These are phyloP conservation scores for Leavenworthia alabamica DNA, from an alignment of 345 rosid genomes.

Conservation along the genomic window DNA sequence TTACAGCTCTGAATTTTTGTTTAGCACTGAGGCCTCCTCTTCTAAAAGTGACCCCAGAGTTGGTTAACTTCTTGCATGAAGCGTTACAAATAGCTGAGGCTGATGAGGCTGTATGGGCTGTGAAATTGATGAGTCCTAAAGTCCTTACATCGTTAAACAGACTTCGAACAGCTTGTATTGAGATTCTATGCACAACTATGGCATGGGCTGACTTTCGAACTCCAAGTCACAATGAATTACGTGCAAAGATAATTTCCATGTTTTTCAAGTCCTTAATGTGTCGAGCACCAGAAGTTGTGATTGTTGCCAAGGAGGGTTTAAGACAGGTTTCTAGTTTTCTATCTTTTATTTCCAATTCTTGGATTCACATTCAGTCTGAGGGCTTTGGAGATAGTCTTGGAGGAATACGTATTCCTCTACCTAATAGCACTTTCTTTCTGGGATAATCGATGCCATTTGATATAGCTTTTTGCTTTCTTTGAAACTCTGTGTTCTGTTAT, in stretches of 20 bases:
- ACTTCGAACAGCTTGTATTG: constrained; percentile 93
- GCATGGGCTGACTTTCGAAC: constrained; percentile 97
- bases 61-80: constrained; percentile 92
- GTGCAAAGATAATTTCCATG: constrained; percentile 93
- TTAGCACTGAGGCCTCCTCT: constrained; percentile 96
- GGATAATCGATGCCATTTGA: neutral
- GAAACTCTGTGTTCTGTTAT: constrained; percentile 18
- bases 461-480: neutral
- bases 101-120: constrained; percentile 87
- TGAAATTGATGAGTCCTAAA: constrained; percentile 86
- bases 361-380: neutral
- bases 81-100: constrained; percentile 97
- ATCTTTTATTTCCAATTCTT: constrained; percentile 16
- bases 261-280: constrained; percentile 96
- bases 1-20: constrained; percentile 92
- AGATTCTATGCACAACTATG: constrained; percentile 91
- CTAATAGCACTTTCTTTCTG: constrained; percentile 13
- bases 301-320: constrained; percentile 94
- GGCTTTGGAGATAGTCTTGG: neutral
- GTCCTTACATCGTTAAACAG: constrained; percentile 69
- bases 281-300: constrained; percentile 88
- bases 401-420: neutral
- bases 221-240: constrained; percentile 72
- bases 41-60: constrained; percentile 86
- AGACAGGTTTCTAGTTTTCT: constrained; percentile 57